phyloP scores from a whole-genome alignment of 192 early-diverging fungal species.

The Linderina pennispora region DNA sequence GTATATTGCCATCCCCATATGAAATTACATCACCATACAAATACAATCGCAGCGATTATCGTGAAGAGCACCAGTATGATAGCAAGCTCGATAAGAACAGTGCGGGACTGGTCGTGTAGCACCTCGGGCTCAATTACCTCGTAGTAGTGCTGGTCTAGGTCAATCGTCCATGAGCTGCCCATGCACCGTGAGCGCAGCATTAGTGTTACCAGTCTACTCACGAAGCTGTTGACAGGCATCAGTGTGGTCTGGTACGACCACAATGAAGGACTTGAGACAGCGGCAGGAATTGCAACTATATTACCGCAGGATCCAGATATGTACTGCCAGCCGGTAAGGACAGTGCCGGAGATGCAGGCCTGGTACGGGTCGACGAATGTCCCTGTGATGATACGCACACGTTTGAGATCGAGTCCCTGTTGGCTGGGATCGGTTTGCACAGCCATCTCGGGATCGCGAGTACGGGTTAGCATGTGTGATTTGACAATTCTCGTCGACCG shows the following conservation, averaged over 20 bases:
- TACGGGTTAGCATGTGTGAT: not conserved
- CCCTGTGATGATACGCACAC: constrained; percentile 4
- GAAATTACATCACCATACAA: too few species aligned
- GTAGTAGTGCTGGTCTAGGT: constrained; percentile 6
- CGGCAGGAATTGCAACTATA: not conserved
- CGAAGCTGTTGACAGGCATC: not conserved
- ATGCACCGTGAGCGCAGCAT: constrained; percentile 14
- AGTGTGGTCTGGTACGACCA: constrained; percentile 12
- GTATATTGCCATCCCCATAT: too few species aligned
- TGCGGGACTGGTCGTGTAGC: constrained; percentile 16
- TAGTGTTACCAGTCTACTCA: constrained; percentile 4
- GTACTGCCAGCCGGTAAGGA: not conserved
- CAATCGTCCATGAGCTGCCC: constrained; percentile 26
- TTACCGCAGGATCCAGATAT: too few species aligned
- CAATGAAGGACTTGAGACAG: constrained; percentile 2
- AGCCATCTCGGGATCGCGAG: not conserved
- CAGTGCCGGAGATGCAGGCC: too few species aligned
- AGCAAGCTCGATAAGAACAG: too few species aligned
- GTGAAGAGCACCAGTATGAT: too few species aligned
- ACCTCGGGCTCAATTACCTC: constrained; percentile 17
- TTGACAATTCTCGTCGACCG: constrained; percentile 11
- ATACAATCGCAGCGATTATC: too few species aligned
- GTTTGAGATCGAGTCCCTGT: too few species aligned
- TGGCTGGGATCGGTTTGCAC: constrained; percentile 1
- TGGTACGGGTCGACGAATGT: constrained; percentile 3